These are phyloP conservation scores for Dalbergia cochinchinensis DNA, from an alignment of 306 rosid genomes.

Conservation along the genomic window DNA sequence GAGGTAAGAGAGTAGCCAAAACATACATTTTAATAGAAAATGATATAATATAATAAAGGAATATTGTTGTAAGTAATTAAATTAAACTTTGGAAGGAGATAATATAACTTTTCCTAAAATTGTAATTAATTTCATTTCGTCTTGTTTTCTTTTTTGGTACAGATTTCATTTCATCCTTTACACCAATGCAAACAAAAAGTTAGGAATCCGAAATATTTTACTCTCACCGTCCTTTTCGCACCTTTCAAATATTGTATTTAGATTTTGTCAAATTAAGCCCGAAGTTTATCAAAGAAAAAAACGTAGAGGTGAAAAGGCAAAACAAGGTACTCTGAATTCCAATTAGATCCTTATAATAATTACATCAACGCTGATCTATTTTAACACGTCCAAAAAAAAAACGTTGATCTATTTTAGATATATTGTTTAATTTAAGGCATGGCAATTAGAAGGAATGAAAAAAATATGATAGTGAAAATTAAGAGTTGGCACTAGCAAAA, in stretches of 20 bases:
- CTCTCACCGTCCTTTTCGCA: constrained; percentile 3
- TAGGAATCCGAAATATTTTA: constrained; percentile 13
- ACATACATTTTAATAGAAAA: no score
- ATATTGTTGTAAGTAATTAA: no score
- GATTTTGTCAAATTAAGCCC: background rate
- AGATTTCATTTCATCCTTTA: no score
- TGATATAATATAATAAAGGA: no score
- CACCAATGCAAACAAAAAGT: no score
- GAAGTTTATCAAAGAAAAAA: no score
- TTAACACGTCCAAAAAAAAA: no score
- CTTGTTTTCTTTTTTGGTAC: no score
- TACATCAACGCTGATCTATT: background rate
- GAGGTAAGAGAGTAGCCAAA: no score
- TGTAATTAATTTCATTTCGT: background rate
- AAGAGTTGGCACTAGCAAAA: no score
- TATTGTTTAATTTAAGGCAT: background rate
- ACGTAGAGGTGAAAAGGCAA: background rate
- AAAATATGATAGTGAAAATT: background rate
- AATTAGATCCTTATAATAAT: background rate
- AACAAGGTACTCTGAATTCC: background rate
- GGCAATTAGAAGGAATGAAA: background rate
- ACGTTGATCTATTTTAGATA: background rate
- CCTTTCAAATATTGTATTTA: background rate
- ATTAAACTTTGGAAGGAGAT: background rate
- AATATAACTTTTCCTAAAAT: no score